Evolutionary conservation across 2,329 filamentous ascomycete species (phyloP).

Genomic region (Akanthomyces lecanii): DNA sequence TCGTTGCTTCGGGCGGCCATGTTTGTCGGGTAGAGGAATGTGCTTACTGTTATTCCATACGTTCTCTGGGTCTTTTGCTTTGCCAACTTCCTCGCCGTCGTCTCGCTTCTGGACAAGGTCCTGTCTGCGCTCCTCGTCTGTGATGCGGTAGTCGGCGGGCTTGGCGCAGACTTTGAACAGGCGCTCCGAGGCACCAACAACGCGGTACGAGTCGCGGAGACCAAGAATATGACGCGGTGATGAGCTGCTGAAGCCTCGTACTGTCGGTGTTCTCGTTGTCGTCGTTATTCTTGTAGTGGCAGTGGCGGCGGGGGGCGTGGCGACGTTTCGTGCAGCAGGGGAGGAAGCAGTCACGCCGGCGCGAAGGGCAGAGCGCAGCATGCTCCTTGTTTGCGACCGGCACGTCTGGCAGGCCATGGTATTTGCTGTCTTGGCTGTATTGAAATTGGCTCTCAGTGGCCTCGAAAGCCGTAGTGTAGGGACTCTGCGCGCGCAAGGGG

Average conservation of each 20-base stretch:
- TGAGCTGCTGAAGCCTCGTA: conserved; percentile 36
- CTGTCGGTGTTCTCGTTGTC: not conserved
- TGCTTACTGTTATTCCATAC: conserved; percentile 70
- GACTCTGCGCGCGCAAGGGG: not conserved
- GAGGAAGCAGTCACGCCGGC: conserved; percentile 25
- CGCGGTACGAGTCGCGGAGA: conserved; percentile 58
- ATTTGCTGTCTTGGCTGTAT: not conserved
- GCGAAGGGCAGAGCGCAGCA: conserved; percentile 34
- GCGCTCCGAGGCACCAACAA: conserved; percentile 72
- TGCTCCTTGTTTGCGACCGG: conserved; percentile 39
- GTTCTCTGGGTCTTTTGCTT: conserved; percentile 27
- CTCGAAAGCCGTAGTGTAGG: not conserved
- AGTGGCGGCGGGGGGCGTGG: conserved; percentile 7
- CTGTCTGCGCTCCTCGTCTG: conserved; percentile 60
- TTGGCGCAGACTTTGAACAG: conserved; percentile 71
- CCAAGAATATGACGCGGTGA: conserved; percentile 30
- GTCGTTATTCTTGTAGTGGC: not conserved
- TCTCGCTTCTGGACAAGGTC: conserved; percentile 65
- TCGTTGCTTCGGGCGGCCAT: not conserved
- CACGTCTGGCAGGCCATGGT: conserved; percentile 49
- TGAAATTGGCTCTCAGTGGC: not conserved
- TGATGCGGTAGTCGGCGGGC: conserved; percentile 73
- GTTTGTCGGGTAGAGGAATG: not conserved
- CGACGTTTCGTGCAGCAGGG: conserved; percentile 21
- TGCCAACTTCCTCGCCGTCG: conserved; percentile 77